Evolutionary conservation across 768 basidiomycete species (phyloP).

Genomic region (Kondoa malvinella): DNA sequence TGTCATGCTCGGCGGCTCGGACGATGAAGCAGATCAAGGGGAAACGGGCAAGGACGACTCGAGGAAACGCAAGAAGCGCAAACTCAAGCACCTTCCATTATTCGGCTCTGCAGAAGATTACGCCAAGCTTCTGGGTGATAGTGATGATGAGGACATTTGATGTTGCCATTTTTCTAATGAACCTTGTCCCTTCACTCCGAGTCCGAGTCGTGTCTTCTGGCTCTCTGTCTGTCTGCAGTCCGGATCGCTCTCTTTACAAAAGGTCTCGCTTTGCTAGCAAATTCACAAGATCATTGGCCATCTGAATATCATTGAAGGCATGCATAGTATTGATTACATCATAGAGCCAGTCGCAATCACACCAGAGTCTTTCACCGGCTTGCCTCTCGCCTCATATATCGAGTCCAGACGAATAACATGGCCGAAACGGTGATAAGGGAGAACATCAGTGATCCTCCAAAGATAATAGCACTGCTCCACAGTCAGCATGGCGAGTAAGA

Average conservation of each 20-base stretch:
- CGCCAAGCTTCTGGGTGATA: conserved; percentile 23
- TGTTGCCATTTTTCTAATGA: too few relatives aligned
- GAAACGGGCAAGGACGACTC: conserved; percentile 1
- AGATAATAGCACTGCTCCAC: conserved; percentile 21
- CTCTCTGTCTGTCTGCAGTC: too few relatives aligned
- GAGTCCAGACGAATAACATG: not conserved
- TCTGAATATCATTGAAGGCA: too few relatives aligned
- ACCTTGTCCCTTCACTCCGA: too few relatives aligned
- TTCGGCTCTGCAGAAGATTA: conserved; percentile 28
- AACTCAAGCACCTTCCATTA: conserved; percentile 25
- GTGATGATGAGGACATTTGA: conserved; percentile 2
- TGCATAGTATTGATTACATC: too few relatives aligned
- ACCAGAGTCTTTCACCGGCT: too few relatives aligned
- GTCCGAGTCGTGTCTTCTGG: too few relatives aligned
- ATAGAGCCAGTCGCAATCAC: too few relatives aligned
- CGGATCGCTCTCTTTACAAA: too few relatives aligned
- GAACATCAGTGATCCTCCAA: conserved; percentile 13
- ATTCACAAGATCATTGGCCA: too few relatives aligned
- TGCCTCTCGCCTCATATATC: not conserved
- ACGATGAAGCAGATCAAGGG: not conserved
- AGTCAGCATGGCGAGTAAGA: too few relatives aligned
- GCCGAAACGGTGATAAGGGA: not conserved
- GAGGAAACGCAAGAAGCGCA: conserved; percentile 21
- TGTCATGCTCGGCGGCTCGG: conserved; percentile 6
- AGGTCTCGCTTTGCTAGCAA: too few relatives aligned